These are phyloP conservation scores for Knufia fluminis DNA, from an alignment of 2,329 filamentous ascomycete species.

Conservation along the genomic window DNA sequence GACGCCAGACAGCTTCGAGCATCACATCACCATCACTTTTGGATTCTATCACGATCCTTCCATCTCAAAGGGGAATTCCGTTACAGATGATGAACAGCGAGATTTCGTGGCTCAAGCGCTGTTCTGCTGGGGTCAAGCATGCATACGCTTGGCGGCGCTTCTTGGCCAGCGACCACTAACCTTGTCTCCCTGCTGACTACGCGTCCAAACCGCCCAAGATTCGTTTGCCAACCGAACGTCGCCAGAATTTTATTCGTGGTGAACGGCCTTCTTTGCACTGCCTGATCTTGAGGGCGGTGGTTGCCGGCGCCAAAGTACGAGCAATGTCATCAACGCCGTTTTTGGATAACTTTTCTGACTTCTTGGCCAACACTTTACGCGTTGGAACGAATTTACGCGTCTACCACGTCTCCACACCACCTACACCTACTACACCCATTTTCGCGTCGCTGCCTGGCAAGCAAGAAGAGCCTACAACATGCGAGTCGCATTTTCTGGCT, in stretches of 20 bases:
- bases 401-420: slow-evolving; percentile 81
- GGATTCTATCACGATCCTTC: neutral
- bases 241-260: neutral
- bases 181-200: neutral
- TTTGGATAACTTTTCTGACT: slow-evolving; percentile 1
- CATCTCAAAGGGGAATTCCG: too few relatives aligned
- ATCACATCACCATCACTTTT: neutral
- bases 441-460: slow-evolving; percentile 68
- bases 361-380: slow-evolving; percentile 9
- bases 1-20: neutral
- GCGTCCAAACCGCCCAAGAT: neutral
- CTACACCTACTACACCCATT: slow-evolving; percentile 63
- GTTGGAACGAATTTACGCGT: slow-evolving; percentile 53
- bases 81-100: neutral
- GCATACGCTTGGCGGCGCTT: neutral
- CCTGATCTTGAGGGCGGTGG: neutral
- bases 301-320: neutral
- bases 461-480: slow-evolving; percentile 67
- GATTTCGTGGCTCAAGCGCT: neutral
- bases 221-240: slow-evolving; percentile 5
- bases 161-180: neutral
- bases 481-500: slow-evolving; percentile 72
- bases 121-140: neutral
- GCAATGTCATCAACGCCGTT: neutral
- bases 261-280: neutral